These are phyloP conservation scores for Penicillium cataractarum DNA, from an alignment of 495 filamentous ascomycete genomes.

Conservation along the genomic window DNA sequence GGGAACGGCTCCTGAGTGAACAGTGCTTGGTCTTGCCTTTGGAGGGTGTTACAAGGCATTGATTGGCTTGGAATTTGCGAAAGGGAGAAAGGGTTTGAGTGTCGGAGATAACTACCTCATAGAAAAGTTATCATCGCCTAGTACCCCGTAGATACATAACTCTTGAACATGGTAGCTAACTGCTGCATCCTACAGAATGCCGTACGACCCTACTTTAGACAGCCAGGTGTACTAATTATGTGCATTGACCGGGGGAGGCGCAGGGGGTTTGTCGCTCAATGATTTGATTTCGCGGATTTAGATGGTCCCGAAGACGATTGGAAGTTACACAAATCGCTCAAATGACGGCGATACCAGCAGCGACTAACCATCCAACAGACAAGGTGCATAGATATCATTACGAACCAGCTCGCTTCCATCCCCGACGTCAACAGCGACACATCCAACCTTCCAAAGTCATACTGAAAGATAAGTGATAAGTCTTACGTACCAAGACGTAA, in stretches of 20 bases:
- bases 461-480: not conserved
- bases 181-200: not conserved
- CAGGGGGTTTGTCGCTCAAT: not conserved
- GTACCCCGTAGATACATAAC: too few relatives aligned
- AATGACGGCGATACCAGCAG: not conserved
- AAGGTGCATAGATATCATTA: not conserved
- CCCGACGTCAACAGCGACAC: not conserved
- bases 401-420: slow-evolving; percentile 2
- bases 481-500: not conserved
- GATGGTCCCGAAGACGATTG: not conserved
- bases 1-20: not conserved
- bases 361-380: not conserved
- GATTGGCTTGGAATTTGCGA: not conserved
- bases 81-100: not conserved
- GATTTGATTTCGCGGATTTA: not conserved
- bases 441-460: not conserved
- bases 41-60: not conserved
- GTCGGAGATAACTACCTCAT: not conserved
- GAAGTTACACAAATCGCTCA: not conserved
- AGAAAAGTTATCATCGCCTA: too few relatives aligned
- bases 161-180: too few relatives aligned
- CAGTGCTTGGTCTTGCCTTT: not conserved
- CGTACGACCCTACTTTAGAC: not conserved
- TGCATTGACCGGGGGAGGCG: not conserved
- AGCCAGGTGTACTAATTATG: not conserved